Percentiles rank a stretch among this genome's conserved stretches.
Conservation (phyloP, 1,139 yeast species). For the Lodderomyces beijingensis region DNA sequence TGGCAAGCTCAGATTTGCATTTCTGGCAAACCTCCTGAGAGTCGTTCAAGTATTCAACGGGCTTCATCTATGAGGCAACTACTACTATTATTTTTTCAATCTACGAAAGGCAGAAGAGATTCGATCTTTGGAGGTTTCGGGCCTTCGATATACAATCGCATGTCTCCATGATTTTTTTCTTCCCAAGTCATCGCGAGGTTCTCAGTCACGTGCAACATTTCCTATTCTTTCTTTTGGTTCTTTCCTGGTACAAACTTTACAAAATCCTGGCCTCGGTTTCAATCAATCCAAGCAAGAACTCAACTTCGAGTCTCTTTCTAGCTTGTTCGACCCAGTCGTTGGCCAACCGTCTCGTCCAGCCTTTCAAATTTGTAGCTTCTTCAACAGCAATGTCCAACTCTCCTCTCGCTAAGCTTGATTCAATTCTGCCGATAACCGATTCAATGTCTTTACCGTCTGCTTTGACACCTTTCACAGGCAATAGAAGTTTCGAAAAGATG, state of each 20-base stretch:
- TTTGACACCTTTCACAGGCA: conserved; percentile 54
- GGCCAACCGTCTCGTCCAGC: conserved; percentile 90
- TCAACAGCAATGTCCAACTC: conserved; percentile 86
- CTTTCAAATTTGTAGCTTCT: conserved; percentile 84
- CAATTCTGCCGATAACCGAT: conserved; percentile 82
- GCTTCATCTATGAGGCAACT: too few species aligned
- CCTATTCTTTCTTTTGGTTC: conserved; percentile 2
- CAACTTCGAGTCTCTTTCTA: conserved; percentile 83
- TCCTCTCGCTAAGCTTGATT: conserved; percentile 69
- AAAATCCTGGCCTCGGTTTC: conserved; percentile 52
- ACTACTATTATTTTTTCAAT: too few species aligned
- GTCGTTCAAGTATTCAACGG: conserved; percentile 18
- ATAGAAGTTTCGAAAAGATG: conserved; percentile 69
- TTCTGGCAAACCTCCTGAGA: conserved; percentile 31
- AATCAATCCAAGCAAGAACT: conserved; percentile 66
- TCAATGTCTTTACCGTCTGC: conserved; percentile 80
- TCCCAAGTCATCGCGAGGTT: too few species aligned
- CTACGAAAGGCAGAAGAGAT: too few species aligned
- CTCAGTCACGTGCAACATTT: too few species aligned
- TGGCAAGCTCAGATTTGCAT: conserved; percentile 48
- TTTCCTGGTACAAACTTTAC: conserved; percentile 9
- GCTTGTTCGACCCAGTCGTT: conserved; percentile 89
- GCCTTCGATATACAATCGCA: too few species aligned
- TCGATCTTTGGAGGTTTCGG: too few species aligned
- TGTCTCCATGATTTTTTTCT: too few species aligned